A percentile compares a stretch with the other conserved stretches of the same genome.
Conservation (phyloP, 805 yeast species). For the Sugiyamaella marilandica region DNA sequence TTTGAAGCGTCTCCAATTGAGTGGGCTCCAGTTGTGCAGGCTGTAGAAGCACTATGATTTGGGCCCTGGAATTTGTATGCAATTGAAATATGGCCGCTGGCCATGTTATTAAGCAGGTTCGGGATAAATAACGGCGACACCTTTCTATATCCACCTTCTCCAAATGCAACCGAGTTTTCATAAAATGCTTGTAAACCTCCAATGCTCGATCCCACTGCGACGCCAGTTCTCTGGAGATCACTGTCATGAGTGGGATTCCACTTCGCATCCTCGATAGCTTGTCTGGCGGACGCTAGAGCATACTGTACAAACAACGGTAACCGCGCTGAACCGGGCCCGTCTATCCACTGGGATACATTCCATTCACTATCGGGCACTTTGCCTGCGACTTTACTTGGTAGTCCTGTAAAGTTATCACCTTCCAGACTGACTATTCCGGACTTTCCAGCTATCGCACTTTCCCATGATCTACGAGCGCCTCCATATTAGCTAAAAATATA, state of each 20-base stretch:
- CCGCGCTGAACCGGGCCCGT: slow-evolving; percentile 49
- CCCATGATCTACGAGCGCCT: slow-evolving; percentile 33
- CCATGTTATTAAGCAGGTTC: slow-evolving; percentile 81
- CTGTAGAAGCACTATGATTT: slow-evolving; percentile 82
- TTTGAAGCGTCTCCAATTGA: slow-evolving; percentile 89
- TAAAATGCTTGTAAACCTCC: slow-evolving; percentile 77
- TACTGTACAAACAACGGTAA: slow-evolving; percentile 71
- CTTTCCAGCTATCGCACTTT: slow-evolving; percentile 29
- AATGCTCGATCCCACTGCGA: slow-evolving; percentile 89
- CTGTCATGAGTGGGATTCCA: slow-evolving; percentile 40
- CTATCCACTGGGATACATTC: slow-evolving; percentile 48
- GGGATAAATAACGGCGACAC: slow-evolving; percentile 88
- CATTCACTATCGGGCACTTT: slow-evolving; percentile 51
- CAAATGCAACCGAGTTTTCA: slow-evolving; percentile 54
- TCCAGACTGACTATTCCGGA: slow-evolving; percentile 40
- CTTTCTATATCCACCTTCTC: slow-evolving; percentile 52
- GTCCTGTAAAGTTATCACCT: slow-evolving; percentile 43
- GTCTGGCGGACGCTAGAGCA: slow-evolving; percentile 69
- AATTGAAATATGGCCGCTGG: slow-evolving; percentile 86
- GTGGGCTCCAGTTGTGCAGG: slow-evolving; percentile 95
- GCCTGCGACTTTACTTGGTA: slow-evolving; percentile 76
- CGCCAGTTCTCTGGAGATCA: slow-evolving; percentile 40
- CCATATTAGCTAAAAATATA: slow-evolving; percentile 38
- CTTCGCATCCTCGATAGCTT: slow-evolving; percentile 69
- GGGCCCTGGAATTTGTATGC: slow-evolving; percentile 76